phyloP scores from a whole-genome alignment of 805 yeast species.

The Kuraishia borneana region DNA sequence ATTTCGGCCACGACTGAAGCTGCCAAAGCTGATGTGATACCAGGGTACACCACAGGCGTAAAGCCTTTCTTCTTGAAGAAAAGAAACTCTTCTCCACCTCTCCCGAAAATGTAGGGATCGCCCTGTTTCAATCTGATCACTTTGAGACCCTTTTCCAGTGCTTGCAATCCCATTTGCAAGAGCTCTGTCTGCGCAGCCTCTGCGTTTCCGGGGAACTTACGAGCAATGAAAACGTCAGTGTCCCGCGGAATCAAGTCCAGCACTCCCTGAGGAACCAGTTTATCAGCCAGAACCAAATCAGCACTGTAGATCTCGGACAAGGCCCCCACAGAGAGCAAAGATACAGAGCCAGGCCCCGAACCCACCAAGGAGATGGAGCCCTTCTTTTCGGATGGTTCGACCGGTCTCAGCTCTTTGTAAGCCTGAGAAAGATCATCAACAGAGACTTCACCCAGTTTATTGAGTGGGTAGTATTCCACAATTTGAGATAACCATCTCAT shows the following conservation, averaged over 20 bases:
- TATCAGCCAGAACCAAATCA: constrained; percentile 80
- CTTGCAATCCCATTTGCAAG: constrained; percentile 57
- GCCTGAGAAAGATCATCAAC: constrained; percentile 43
- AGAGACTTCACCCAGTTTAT: constrained; percentile 46
- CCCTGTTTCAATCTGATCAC: constrained; percentile 93
- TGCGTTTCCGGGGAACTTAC: constrained; percentile 95
- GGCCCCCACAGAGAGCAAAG: constrained; percentile 79
- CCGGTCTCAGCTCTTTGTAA: constrained; percentile 13
- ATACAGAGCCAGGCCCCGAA: constrained; percentile 85
- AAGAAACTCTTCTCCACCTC: constrained; percentile 87
- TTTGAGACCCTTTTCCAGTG: constrained; percentile 51
- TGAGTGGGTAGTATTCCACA: constrained; percentile 82
- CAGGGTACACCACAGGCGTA: constrained; percentile 70
- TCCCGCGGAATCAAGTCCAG: constrained; percentile 68
- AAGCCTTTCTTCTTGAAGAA: constrained; percentile 62
- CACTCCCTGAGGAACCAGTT: constrained; percentile 83
- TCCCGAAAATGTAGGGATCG: constrained; percentile 91
- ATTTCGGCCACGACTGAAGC: constrained; percentile 76
- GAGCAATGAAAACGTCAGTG: constrained; percentile 74
- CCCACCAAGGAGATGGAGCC: constrained; percentile 82
- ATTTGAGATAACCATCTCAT: constrained; percentile 82
- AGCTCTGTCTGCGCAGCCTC: constrained; percentile 87
- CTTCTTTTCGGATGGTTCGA: constrained; percentile 6
- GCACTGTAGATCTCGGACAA: constrained; percentile 70
- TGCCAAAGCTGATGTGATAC: constrained; percentile 81